Evolutionary conservation across 2,329 filamentous ascomycete genomes (phyloP), one percentile per base, ranked within the genome.

Genomic region (Aspergillaceae sp.): DNA sequence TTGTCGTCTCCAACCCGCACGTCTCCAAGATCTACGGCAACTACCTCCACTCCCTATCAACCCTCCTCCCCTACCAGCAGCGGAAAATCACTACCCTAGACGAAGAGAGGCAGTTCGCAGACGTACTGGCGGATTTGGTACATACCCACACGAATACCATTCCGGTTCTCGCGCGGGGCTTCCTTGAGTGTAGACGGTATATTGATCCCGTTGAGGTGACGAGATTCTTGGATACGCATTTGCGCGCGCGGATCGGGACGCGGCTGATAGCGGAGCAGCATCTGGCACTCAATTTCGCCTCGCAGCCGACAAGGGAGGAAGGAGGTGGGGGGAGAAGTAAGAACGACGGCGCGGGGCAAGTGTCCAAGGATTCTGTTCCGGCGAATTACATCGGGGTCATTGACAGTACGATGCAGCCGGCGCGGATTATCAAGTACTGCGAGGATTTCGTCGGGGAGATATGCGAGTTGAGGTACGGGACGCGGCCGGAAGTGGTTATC

Each of bases 1-100:
- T 98, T 53, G 91, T 98, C 46, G 92, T 98, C 28, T 90, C 91
- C n/a, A 97, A 98, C 64, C 87, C 89, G 1, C 88, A 96, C 64
- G 89, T 98, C 56, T 86, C 84, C 28, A 84, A 85, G 59, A 98
- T 98, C 54, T 95, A 97, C 74, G 83, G 87, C 68, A 97, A 96
- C 69, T 98, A 98, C 67, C 76, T 94, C 40, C 90, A 96, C 68
- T 95, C 89, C 2, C 74, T 98, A 19, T 91, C 87, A 2, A 94
- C 89, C 1, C 76, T 98, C 10, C 78, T 97, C 3, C 90, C 91
- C 4, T 96, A 91, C 60, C 82, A 84, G 30, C 77, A 86, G 61
- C 74, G 77, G 47, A 76, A 78, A 47, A 89, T 94, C 51, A 80
- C 79, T 41, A 87, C 80, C 1, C 73, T 92, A 40, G 84, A 94